Base-by-base conservation (phyloP, 2,329 filamentous ascomycete species). In the Claviceps arundinis region DNA sequence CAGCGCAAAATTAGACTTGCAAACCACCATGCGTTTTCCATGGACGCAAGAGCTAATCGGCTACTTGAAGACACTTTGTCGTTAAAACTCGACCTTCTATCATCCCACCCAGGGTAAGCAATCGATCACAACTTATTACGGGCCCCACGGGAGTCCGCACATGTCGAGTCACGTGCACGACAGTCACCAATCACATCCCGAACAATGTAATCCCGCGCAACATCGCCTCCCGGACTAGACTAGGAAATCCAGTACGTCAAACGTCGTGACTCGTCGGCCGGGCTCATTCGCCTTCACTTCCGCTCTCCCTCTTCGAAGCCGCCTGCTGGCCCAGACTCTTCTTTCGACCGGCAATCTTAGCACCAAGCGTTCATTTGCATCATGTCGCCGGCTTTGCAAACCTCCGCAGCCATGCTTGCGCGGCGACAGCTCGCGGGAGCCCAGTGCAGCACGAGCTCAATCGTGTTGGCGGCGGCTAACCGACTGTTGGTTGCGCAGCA, bases 161-260 rank as follows among this genome's bases (percentile, higher is more conserved):
- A 38, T 47, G 44, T 4, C 4, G 1, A 1, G 3, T 41, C 44
- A 51, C 50, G 44, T 51, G 50, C 5, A 19, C 30, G 3, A 1
- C 1, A 8, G 1, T 16, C 50, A 37, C 67, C 67, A 71, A 71
- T 70, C 65, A 70, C 45, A 48, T 50, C 55, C 56, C 62, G 24
- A 62, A 59, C 60, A 65, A 64, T 71, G 69, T 71, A 69, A 71
- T 70, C 68, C 61, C 60, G 64, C 63, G 56, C 60, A 55, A 58
- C 52, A 57, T 61, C 59, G 26, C 40, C 42, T 46, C 47, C 40
- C 42, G 24, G 37, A n/a, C 8, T 9, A 49, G 46, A 22, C 34
- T 42, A 43, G 47, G 30, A 52, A 50, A 45, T 54, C 41, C 40
- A 44, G 49, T 47, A 48, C 34, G 51, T 48, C 50, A 46, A 48